Evolutionary conservation across 345 rosid species (phyloP).

Genomic region (Trapa bicornis): DNA sequence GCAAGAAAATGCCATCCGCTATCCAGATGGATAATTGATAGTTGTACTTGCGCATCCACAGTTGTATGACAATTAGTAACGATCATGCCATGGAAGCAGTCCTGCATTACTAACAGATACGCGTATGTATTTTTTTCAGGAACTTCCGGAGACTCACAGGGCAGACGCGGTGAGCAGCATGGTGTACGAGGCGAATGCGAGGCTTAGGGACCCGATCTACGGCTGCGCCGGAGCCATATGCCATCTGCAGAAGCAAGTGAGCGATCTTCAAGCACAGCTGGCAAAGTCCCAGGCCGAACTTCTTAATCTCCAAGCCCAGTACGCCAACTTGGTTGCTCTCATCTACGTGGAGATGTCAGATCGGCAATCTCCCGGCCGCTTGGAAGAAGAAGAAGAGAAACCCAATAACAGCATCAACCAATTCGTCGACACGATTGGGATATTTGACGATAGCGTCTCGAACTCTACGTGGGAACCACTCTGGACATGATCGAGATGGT

Average conservation of each 20-base stretch:
- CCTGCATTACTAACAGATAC: too few species aligned
- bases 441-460: conserved; percentile 5
- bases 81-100: too few species aligned
- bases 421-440: neutral
- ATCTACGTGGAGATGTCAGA: conserved; percentile 27
- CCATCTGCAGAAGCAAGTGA: conserved; percentile 33
- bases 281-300: conserved; percentile 32
- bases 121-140: conserved; percentile 5
- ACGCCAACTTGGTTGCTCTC: conserved; percentile 21
- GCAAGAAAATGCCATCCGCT: neutral
- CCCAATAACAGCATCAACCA: neutral
- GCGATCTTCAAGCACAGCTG: conserved; percentile 28
- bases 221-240: conserved; percentile 35
- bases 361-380: neutral
- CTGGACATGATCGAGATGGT: conserved; percentile 8
- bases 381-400: neutral
- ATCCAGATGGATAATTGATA: too few species aligned
- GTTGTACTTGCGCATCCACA: too few species aligned
- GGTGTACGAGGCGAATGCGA: conserved; percentile 40
- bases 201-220: conserved; percentile 31
- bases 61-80: too few species aligned
- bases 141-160: conserved; percentile 29
- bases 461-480: conserved; percentile 8
- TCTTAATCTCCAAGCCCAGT: conserved; percentile 22
- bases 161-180: conserved; percentile 41